Base-by-base conservation (phyloP, 75 land plant species). In the Pinus tabuliformis region DNA sequence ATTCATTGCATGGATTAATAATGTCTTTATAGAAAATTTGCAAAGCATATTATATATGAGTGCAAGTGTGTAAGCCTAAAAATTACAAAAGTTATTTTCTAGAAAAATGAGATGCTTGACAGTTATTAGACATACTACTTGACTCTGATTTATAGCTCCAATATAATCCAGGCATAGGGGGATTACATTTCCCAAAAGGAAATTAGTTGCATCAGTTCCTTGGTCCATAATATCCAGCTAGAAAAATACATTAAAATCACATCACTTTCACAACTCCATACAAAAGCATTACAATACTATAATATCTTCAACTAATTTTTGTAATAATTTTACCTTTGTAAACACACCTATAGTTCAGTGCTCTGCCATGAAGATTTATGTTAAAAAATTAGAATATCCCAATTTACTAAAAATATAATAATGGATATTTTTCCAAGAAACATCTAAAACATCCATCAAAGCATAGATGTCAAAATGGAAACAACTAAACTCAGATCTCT, bases 161-260 rank as follows among this genome's bases (percentile, higher is more conserved):
- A 95, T 70, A 75, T 95, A 95, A 74, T 96, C 98, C 64, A 95
- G 91, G 42, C 90, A 82, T 15, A 95, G 84, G 13, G 98, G 98
- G 70, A 95, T 88, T 37, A 91, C 92, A 78, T 89, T 91, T 36
- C 94, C 98, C 81, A 91, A 84, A 77, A 95, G 85, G 58, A 95
- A 89, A 79, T 91, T 89, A 21, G 90, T 88, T 12, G 98, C 98
- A 93, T 95, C 96, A 39, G 94, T 95, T 42, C 98, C 98, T 78
- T 94, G 73, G 57, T 93, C 98, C 98, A 95, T 95, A 20, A 95
- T 95, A 82, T 95, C 96, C 64, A 95, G 75, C 96, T 95, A 84
- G 57, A 81, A 42, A 42, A 42, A 42, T 42, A 6, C 6, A 42
- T 42, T 42, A 0, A 42, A 42, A 5, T 42, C 0, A 0, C 63